A percentile compares a stretch with the other conserved stretches of the same genome.
phyloP scores from a whole-genome alignment of 768 basidiomycete species.

The Termitomyces sp. region DNA sequence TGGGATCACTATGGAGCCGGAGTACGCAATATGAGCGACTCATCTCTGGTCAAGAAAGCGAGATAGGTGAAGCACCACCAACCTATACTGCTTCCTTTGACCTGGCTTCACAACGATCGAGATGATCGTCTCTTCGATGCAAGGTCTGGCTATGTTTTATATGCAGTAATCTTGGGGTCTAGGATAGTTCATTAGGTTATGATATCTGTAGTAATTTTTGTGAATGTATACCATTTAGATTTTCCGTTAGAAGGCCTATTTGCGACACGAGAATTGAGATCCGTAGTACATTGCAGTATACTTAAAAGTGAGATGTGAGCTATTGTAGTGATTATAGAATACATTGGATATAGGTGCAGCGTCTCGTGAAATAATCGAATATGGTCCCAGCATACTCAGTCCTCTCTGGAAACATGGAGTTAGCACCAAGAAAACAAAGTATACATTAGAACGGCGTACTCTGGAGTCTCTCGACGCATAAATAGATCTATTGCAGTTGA shows the following conservation, averaged over 20 bases:
- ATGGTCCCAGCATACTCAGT: slow-evolving; percentile 40
- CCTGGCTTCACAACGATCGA: slow-evolving; percentile 4
- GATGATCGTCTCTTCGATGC: not conserved
- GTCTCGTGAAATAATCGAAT: slow-evolving; percentile 28
- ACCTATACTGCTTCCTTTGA: slow-evolving; percentile 45
- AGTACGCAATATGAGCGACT: slow-evolving; percentile 72
- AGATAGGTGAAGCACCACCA: slow-evolving; percentile 83
- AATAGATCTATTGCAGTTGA: slow-evolving; percentile 87
- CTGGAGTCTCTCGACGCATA: slow-evolving; percentile 74
- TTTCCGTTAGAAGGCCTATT: not conserved
- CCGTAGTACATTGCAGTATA: slow-evolving; percentile 6
- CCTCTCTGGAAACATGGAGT: slow-evolving; percentile 35
- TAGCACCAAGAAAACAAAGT: not conserved
- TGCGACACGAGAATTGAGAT: not conserved
- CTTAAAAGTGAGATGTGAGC: not conserved
- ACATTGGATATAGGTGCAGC: slow-evolving; percentile 20
- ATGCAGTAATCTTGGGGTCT: not conserved
- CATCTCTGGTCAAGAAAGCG: slow-evolving; percentile 78
- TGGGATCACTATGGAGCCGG: slow-evolving; percentile 39
- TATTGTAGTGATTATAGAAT: slow-evolving; percentile 18
- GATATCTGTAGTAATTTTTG: not conserved
- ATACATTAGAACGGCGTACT: slow-evolving; percentile 45
- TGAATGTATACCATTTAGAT: slow-evolving; percentile 2
- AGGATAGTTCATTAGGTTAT: not conserved
- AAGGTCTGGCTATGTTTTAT: not conserved